Evolutionary conservation across 2,329 filamentous ascomycete genomes (phyloP), one percentile per base, ranked within the genome.

Genomic region (Cryphonectria radicalis): DNA sequence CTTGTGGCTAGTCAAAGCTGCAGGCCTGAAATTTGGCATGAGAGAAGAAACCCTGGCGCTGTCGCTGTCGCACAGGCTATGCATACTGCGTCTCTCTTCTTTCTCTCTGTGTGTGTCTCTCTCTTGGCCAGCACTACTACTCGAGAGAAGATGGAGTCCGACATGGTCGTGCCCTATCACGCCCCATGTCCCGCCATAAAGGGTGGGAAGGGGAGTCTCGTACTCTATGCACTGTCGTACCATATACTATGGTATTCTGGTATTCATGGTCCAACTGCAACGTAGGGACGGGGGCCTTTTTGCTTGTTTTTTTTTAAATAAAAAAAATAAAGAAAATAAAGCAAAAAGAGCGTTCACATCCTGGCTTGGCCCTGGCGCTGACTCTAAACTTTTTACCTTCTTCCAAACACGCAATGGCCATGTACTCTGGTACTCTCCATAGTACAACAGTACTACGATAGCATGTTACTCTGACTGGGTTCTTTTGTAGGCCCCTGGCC

Each of bases 401-500:
- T 28, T 25, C 4, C 43, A 4, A 6, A 46, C 50, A n/a, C 50
- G 22, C 22, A 25, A n/a, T 13, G 11, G n/a, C n/a, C 4, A 4
- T 57, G 53, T 57, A 57, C 53, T 57, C n/a, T 7, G 11, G 10
- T 40, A 40, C 37, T 37, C 4, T 28, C 6, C 57, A 62, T 37
- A n/a, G 32, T 62, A 62, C 55, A 14, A 17, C 11, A 14, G 14
- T 55, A 28, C 53, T 28, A 35, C 22, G 32, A 62, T 19, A 10
- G 42, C 17, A 50, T 65, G 63, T 25, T 65, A 65, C 42, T n/a
- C 28, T 19, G 42, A 50, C 63, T 28, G 63, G 63, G 63, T 65
- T 50, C 63, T 65, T 65, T 65, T 50, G 63, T 65, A 32, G 28
- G 8, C 63, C 63, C 63, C 63, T 50, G n/a, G 63, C 19, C 63